Evolutionary conservation across 306 rosid species (phyloP).

Genomic region (Begonia loranthoides): DNA sequence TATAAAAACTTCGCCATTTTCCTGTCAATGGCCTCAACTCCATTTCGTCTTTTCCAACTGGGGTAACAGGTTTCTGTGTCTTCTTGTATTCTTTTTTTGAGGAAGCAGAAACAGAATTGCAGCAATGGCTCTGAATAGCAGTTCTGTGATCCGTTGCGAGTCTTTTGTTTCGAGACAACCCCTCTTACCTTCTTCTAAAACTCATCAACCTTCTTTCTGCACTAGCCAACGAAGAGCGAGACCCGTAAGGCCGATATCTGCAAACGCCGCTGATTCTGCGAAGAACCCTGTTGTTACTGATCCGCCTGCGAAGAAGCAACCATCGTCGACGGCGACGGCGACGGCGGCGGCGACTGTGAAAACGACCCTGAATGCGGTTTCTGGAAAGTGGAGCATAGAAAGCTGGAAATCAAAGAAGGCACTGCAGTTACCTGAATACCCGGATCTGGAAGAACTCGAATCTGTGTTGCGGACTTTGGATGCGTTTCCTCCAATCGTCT

Average conservation of each 20-base stretch:
- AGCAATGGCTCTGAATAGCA: conserved; percentile 38
- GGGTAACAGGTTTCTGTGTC: too few species aligned
- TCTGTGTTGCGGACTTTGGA: conserved; percentile 69
- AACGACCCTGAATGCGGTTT: conserved; percentile 20
- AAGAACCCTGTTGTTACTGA: conserved; percentile 58
- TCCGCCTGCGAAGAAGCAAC: conserved; percentile 21
- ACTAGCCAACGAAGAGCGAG: conserved; percentile 11
- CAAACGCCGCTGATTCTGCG: conserved; percentile 84
- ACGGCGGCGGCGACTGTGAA: conserved; percentile 7
- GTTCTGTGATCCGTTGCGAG: conserved; percentile 32
- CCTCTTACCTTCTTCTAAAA: conserved; percentile 20
- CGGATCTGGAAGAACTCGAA: conserved; percentile 48
- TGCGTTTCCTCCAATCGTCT: conserved; percentile 85
- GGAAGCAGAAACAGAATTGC: too few species aligned
- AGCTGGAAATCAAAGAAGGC: conserved; percentile 87
- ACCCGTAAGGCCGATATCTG: conserved; percentile 22
- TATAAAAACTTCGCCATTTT: too few species aligned
- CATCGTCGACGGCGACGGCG: conserved; percentile 9
- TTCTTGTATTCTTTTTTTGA: too few species aligned
- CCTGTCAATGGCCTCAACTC: too few species aligned
- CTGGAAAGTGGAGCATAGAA: conserved; percentile 46
- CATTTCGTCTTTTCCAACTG: too few species aligned
- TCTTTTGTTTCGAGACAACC: conserved; percentile 26
- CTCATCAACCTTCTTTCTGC: conserved; percentile 24
- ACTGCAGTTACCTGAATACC: conserved; percentile 80